Conservation (phyloP, 164 flowering plant species). For the Aristolochia californica region DNA sequence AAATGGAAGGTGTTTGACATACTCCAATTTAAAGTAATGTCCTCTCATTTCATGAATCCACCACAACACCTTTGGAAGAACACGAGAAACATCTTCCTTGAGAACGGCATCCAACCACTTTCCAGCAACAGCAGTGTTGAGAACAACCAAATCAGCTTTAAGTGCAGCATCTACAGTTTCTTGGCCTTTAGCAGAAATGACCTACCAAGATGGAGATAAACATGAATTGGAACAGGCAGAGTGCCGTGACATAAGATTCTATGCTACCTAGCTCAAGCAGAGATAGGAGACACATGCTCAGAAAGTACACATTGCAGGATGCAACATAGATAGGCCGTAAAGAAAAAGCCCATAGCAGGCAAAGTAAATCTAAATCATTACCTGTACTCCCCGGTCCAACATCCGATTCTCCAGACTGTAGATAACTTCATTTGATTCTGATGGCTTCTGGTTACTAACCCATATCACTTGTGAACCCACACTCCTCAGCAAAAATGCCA, state of each 20-base stretch:
- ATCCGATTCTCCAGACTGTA: slow-evolving; percentile 72
- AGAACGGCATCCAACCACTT: slow-evolving; percentile 94
- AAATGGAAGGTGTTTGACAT: slow-evolving; percentile 88
- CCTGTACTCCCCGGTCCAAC: slow-evolving; percentile 84
- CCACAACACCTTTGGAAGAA: slow-evolving; percentile 95
- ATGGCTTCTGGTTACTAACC: slow-evolving; percentile 67
- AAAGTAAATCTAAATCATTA: slow-evolving; percentile 9
- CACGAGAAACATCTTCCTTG: slow-evolving; percentile 58
- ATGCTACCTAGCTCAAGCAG: not conserved
- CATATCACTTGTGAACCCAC: slow-evolving; percentile 77
- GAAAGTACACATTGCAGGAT: not conserved
- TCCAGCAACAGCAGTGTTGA: slow-evolving; percentile 98
- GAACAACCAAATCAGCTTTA: slow-evolving; percentile 81
- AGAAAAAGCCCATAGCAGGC: not conserved
- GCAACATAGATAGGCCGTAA: not conserved
- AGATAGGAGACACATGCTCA: not conserved
- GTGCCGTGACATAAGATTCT: not conserved
- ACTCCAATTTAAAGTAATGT: slow-evolving; percentile 84
- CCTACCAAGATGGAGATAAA: slow-evolving; percentile 27
- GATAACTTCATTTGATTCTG: slow-evolving; percentile 49
- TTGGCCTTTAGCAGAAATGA: slow-evolving; percentile 62
- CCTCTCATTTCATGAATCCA: slow-evolving; percentile 99
- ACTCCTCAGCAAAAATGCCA: slow-evolving; percentile 77
- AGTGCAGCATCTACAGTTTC: slow-evolving; percentile 73
- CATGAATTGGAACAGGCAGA: not conserved